These are phyloP conservation scores for Smallanthus sonchifolius DNA, from an alignment of 129 eudicot genomes.

Conservation along the genomic window DNA sequence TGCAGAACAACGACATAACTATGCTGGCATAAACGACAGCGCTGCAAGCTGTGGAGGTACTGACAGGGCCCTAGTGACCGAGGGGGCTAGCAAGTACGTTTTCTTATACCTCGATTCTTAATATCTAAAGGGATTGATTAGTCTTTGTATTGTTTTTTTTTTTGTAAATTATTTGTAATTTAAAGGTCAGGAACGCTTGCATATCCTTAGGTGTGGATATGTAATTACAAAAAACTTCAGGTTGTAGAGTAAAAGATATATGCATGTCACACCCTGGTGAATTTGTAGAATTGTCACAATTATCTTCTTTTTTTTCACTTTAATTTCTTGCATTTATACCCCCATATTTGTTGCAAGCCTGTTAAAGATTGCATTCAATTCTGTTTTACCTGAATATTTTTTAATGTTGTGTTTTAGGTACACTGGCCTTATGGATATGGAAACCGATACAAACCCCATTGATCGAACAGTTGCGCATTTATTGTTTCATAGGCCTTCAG, in stretches of 20 bases:
- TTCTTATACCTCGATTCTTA: conserved; percentile 11
- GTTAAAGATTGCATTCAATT: neutral
- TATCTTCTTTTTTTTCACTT: neutral
- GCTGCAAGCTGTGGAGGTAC: conserved; percentile 35
- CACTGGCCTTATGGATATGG: conserved; percentile 67
- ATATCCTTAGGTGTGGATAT: neutral
- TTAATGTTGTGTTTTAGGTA: conserved; percentile 34
- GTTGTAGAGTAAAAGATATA: neutral
- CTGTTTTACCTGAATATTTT: neutral
- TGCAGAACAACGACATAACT: conserved; percentile 80
- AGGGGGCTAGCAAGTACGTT: conserved; percentile 57
- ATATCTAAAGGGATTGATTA: neutral
- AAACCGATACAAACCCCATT: conserved; percentile 86
- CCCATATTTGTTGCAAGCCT: neutral
- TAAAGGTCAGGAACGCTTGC: neutral
- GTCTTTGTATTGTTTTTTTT: neutral
- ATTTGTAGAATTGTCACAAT: neutral
- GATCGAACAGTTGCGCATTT: conserved; percentile 93
- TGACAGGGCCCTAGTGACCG: conserved; percentile 37
- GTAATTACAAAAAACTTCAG: neutral
- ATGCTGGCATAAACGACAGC: conserved; percentile 36
- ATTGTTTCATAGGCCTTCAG: conserved; percentile 86
- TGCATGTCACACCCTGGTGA: neutral
- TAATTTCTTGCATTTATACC: neutral
- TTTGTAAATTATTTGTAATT: neutral